phyloP scores from a whole-genome alignment of 305 asterid genomes.

The Ajuga reptans region DNA sequence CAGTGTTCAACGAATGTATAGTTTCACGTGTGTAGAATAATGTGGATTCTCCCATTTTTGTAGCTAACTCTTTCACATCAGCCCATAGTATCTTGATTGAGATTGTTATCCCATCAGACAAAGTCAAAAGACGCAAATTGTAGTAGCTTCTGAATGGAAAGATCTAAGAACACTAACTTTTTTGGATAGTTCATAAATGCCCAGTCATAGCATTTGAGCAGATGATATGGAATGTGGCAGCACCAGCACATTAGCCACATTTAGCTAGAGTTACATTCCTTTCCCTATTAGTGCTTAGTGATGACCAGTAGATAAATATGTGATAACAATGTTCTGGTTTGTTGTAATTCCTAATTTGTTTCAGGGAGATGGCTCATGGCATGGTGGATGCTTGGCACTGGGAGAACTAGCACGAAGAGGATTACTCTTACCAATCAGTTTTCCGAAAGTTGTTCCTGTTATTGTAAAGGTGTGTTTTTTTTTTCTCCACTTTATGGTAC shows the following conservation, averaged over 20 bases:
- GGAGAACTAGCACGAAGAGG: slow-evolving; percentile 99
- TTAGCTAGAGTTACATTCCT: slow-evolving; percentile 7
- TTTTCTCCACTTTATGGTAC: slow-evolving; percentile 8
- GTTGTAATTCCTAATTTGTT: slow-evolving; percentile 22
- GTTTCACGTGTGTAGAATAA: not conserved
- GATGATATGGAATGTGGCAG: not conserved
- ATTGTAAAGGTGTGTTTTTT: slow-evolving; percentile 55
- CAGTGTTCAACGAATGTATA: slow-evolving; percentile 2
- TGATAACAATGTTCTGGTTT: slow-evolving; percentile 10
- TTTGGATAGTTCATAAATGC: not conserved
- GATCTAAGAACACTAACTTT: not conserved
- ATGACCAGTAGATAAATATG: slow-evolving; percentile 6
- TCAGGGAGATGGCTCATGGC: slow-evolving; percentile 99
- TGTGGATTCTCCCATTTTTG: not conserved
- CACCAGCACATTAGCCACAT: not conserved
- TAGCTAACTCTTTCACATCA: not conserved
- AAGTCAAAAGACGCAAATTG: slow-evolving; percentile 1
- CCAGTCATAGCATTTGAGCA: not conserved
- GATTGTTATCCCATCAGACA: not conserved
- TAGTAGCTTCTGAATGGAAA: slow-evolving; percentile 3
- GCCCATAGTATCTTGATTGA: not conserved
- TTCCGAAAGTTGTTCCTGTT: slow-evolving; percentile 86
- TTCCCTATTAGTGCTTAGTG: not conserved
- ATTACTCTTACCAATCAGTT: slow-evolving; percentile 73
- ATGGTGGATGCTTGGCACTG: slow-evolving; percentile 97